Base-by-base conservation (phyloP, 345 rosid genomes). In the Ailanthus altissimus region DNA sequence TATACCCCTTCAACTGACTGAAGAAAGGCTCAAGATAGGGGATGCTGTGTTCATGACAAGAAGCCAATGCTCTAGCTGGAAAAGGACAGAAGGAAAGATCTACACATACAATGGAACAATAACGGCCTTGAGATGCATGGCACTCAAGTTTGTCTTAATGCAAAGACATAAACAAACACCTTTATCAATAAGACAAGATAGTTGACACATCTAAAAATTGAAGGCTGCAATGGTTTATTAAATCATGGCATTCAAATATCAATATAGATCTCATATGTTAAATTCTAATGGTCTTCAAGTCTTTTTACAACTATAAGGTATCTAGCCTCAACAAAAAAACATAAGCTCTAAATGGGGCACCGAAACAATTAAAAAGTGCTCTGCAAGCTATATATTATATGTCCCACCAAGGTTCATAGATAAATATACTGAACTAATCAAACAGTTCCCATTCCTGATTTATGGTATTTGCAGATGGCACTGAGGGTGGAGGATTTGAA, bases 361-460 rank as follows among this genome's bases (percentile, higher is more conserved):
- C 8, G 40, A 65, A 49, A 9, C 32, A 18, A 51, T 8, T n/a
- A 38, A 38, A 32, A 15, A 6, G 5, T 14, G 47, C 36, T 32
- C 28, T 10, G 45, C 28, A 25, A 40, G 51, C 60, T 66, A 54
- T 23, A 73, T 32, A 53, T 59, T 16, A 42, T 15, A 38, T 59
- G 49, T 36, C 74, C 63, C 16, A 63, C 46, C 13, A 59, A 45
- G 51, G 40, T 77, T 9, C 32, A 80, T 45, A 70, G 23, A 64
- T 45, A 46, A 15, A 5, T 72, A 70, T 36, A 20, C n/a, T 70
- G 49, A 42, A 77, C 82, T 85, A 93, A 76, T 88, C 95, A 78
- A 95, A 91, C 78, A 75, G 90, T 85, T 95, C 89, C 96, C 96
- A 91, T 46, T 89, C 92, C 77, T 85, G 78, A 60, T 91, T 89